Percentiles rank a stretch among this genome's conserved stretches.
Evolutionary conservation across 257 asterid species (phyloP).

Genomic region (Cruciata laevipes): DNA sequence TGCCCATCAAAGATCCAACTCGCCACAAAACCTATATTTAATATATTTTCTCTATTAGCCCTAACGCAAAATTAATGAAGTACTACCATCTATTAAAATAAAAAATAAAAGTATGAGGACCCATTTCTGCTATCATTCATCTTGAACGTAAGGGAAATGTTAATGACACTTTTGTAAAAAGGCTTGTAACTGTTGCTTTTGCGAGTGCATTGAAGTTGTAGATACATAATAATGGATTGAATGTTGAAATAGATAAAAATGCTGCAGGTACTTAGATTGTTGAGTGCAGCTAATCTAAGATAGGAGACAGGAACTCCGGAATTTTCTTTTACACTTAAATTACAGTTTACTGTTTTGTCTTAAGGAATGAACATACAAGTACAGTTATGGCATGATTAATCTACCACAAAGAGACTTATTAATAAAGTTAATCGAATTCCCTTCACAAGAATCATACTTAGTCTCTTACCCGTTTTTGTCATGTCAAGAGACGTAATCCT

Average conservation of each 20-base stretch:
- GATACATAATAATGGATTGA: neutral
- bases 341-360: neutral
- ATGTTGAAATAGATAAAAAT: neutral
- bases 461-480: conserved; percentile 66
- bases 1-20: no score
- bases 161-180: neutral
- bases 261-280: neutral
- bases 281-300: neutral
- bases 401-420: neutral
- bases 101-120: neutral
- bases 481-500: conserved; percentile 86
- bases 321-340: no score
- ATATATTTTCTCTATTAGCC: no score
- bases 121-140: neutral
- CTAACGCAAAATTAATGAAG: neutral
- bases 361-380: neutral
- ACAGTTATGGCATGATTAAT: neutral
- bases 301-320: no score
- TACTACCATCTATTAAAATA: no score
- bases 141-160: neutral
- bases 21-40: neutral
- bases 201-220: neutral
- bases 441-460: conserved; percentile 6
- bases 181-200: neutral
- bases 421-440: neutral